Base-by-base conservation (phyloP, 2,329 filamentous ascomycete genomes). In the Aspergillus fijiensis region DNA sequence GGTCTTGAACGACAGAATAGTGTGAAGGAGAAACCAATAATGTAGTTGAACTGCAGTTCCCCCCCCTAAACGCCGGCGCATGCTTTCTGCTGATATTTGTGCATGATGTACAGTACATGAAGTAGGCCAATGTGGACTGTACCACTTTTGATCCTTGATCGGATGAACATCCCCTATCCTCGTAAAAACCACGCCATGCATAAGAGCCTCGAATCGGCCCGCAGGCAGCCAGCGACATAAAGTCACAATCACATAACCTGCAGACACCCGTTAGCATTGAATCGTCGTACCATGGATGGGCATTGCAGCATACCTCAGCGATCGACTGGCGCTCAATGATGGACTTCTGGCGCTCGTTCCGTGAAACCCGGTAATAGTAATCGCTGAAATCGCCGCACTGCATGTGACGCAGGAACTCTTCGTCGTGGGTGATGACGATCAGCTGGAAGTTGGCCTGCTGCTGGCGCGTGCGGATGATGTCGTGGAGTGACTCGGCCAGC, bases 371-470 rank as follows among this genome's bases (percentile, higher is more conserved):
- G 78, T 90, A 98, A 74, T 97, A 99, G 65, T 89, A 87, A 76
- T 98, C 95, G 65, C 89, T 91, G 72, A 96, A 98, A 67, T 99
- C 94, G 25, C 87, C 89, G 74, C 92, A 96, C 67, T 92, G 88
- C 95, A 99, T 99, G 71, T 92, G 87, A 57, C 89, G 85, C 72
- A 99, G 73, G 70, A 99, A 99, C 71, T 96, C 92, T 79, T 98
- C 96, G 78, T 99, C 95, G 81, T 99, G 95, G 4, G 95, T 99
- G 75, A 99, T 99, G 71, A 99, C 91, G 72, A 99, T 95, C 58
- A 99, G 86, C 81, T 99, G 96, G 77, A 99, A 97, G 75, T 99
- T 99, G 58, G 87, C 85, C 82, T 99, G 95, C 63, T 89, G 86
- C 74, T 90, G 87, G 7, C 96, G 87, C 16, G 88, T 80, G 69